A percentile compares a stretch with the other conserved stretches of the same genome.
phyloP scores from a whole-genome alignment of 2,329 filamentous ascomycete species.

The Xenosphaeropsis pyriputrescens region DNA sequence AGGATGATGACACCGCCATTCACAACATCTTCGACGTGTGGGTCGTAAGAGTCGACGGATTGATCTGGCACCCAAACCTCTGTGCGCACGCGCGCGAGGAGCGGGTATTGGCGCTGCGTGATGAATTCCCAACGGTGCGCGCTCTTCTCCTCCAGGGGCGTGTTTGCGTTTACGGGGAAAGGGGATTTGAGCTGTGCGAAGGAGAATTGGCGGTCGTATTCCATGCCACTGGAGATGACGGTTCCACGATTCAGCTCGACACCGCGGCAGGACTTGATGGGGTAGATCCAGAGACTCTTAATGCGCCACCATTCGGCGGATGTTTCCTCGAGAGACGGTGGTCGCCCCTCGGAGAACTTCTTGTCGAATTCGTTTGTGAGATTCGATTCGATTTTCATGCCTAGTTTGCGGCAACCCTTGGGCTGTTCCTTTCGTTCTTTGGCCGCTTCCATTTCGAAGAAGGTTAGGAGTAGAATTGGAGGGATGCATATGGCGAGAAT shows the following conservation, averaged over 20 bases:
- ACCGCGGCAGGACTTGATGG: slow-evolving; percentile 68
- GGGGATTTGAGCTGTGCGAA: slow-evolving; percentile 54
- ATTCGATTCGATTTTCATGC: slow-evolving; percentile 31
- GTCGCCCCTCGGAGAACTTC: slow-evolving; percentile 26
- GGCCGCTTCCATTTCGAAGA: slow-evolving; percentile 17
- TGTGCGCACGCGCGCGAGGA: slow-evolving; percentile 53
- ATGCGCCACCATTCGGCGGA: slow-evolving; percentile 28
- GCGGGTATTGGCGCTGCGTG: slow-evolving; percentile 54
- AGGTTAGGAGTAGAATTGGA: slow-evolving; percentile 15
- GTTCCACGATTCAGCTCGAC: slow-evolving; percentile 55
- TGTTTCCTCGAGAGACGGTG: slow-evolving; percentile 18
- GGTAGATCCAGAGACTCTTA: slow-evolving; percentile 66
- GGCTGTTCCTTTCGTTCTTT: slow-evolving; percentile 19
- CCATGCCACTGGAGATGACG: slow-evolving; percentile 54
- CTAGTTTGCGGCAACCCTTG: slow-evolving; percentile 35
- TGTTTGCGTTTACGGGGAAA: slow-evolving; percentile 24
- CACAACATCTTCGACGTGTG: slow-evolving; percentile 30
- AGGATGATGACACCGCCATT: slow-evolving; percentile 48
- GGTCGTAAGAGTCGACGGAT: slow-evolving; percentile 32
- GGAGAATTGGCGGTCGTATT: slow-evolving; percentile 70
- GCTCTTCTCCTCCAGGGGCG: slow-evolving; percentile 21
- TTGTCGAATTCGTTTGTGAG: slow-evolving; percentile 38
- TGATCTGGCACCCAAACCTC: slow-evolving; percentile 58
- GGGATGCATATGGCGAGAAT: slow-evolving; percentile 16
- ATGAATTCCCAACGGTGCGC: slow-evolving; percentile 52